phyloP scores from a whole-genome alignment of 2,329 filamentous ascomycete genomes.

The Tolypocladium pustulatum region DNA sequence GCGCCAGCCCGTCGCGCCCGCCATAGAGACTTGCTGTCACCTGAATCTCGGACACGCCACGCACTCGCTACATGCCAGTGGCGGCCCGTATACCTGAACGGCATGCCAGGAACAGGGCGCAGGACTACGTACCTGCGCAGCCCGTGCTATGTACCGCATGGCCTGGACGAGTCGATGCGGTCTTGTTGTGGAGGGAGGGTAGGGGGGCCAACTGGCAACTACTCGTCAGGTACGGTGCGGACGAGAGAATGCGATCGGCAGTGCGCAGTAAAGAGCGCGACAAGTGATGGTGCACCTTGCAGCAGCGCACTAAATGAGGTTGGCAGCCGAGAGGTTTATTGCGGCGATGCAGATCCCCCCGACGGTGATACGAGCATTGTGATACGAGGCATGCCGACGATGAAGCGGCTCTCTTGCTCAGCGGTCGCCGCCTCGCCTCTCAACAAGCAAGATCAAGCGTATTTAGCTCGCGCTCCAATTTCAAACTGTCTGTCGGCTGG shows the following conservation, averaged over 20 bases:
- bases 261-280: not conserved
- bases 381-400: not conserved
- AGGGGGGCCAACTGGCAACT: not conserved
- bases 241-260: not conserved
- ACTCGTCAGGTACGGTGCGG: no score
- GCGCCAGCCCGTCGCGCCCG: not conserved
- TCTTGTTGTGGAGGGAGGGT: no score
- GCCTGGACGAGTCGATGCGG: not conserved
- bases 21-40: not conserved
- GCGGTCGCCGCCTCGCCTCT: not conserved
- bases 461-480: no score
- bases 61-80: not conserved
- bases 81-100: not conserved
- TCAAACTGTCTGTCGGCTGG: no score
- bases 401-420: not conserved
- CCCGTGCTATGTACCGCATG: not conserved
- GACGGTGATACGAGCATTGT: not conserved
- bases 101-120: not conserved
- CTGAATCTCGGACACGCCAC: constrained; percentile 4
- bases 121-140: not conserved
- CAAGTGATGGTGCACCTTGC: not conserved
- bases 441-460: no score
- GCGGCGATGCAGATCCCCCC: not conserved
- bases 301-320: not conserved
- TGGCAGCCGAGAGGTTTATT: no score